A percentile compares a stretch with the other conserved stretches of the same genome.
phyloP scores from a whole-genome alignment of 2,329 filamentous ascomycete genomes.

The Cryphonectria japonica region DNA sequence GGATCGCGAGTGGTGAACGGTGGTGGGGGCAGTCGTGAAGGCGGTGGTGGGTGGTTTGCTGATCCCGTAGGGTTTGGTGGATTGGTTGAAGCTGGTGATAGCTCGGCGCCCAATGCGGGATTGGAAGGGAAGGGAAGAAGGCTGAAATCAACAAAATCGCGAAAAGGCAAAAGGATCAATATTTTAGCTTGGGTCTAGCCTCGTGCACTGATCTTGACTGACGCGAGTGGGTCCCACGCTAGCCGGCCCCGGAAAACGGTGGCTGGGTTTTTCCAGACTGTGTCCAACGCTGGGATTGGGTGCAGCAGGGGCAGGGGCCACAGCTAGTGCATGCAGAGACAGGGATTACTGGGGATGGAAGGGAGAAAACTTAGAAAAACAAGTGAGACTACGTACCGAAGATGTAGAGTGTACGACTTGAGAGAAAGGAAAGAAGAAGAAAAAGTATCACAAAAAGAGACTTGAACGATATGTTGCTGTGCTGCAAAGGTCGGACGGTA shows the following conservation, averaged over 20 bases:
- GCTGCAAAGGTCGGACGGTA: not conserved
- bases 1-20: constrained; percentile 5
- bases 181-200: constrained; percentile 34
- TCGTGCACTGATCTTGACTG: constrained; percentile 30
- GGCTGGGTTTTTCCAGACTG: constrained; percentile 28
- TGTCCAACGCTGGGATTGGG: constrained; percentile 17
- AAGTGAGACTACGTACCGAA: not conserved
- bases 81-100: constrained; percentile 32
- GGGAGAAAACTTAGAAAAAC: not conserved
- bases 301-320: not conserved
- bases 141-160: constrained; percentile 36
- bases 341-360: constrained; percentile 6
- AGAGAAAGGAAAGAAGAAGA: no score
- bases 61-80: constrained; percentile 27
- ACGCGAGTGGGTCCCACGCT: constrained; percentile 20
- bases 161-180: constrained; percentile 28
- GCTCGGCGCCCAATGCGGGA: constrained; percentile 31
- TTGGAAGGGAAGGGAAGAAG: constrained; percentile 32
- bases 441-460: not conserved
- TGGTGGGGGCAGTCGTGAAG: constrained; percentile 23
- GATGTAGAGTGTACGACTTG: not conserved
- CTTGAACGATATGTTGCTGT: not conserved
- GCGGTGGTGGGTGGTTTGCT: constrained; percentile 4
- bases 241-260: constrained; percentile 27
- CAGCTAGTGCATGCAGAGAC: not conserved